A percentile compares a stretch with the other conserved stretches of the same genome.
Evolutionary conservation across 2,329 filamentous ascomycete species (phyloP).

Genomic region (Ascochyta clinopodiicola): DNA sequence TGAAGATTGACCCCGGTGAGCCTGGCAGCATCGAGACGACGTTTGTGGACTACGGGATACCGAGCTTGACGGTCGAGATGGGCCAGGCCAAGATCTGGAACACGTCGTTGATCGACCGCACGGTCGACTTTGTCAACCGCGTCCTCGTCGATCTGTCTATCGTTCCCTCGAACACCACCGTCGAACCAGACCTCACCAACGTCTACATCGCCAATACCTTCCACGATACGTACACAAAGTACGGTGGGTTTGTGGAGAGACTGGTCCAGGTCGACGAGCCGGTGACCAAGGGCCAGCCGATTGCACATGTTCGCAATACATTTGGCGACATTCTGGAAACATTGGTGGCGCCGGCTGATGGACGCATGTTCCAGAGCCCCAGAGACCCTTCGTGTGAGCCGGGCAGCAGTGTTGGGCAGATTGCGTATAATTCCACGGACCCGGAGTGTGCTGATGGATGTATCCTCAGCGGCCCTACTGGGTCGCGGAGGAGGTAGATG

Average conservation of each 20-base stretch:
- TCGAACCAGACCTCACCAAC: conserved; percentile 40
- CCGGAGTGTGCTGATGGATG: conserved; percentile 40
- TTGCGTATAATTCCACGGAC: conserved; percentile 48
- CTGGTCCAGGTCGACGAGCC: conserved; percentile 43
- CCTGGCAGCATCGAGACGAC: conserved; percentile 50
- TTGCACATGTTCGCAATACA: conserved; percentile 45
- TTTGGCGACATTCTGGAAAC: conserved; percentile 49
- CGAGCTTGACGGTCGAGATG: conserved; percentile 50
- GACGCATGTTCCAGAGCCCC: conserved; percentile 44
- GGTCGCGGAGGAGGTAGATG: not conserved
- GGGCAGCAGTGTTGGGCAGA: conserved; percentile 42
- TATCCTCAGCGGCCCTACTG: conserved; percentile 26
- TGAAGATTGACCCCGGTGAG: conserved; percentile 51
- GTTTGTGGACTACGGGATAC: conserved; percentile 44
- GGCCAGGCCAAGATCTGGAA: conserved; percentile 50
- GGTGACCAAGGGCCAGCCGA: conserved; percentile 45
- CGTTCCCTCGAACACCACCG: conserved; percentile 38
- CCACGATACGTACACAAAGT: conserved; percentile 34
- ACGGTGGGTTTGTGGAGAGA: conserved; percentile 40
- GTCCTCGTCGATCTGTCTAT: conserved; percentile 32
- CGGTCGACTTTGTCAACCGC: conserved; percentile 38
- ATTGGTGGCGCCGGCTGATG: conserved; percentile 40
- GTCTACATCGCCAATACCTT: conserved; percentile 42
- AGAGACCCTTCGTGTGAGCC: conserved; percentile 47
- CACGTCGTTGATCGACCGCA: conserved; percentile 43